Evolutionary conservation across 257 asterid species (phyloP).

Genomic region (Ilex asprella): DNA sequence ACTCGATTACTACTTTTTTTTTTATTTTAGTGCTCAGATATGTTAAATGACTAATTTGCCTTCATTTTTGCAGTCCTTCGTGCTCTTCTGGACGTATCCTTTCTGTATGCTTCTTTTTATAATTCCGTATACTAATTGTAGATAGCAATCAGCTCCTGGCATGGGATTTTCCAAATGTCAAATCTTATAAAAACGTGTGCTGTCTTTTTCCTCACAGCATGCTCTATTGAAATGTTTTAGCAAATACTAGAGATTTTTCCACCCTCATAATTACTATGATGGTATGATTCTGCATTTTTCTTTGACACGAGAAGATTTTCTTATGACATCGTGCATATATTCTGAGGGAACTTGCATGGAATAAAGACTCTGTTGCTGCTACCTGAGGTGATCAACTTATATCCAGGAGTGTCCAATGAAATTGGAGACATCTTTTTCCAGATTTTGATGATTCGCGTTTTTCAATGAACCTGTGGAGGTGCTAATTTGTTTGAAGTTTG

Average conservation of each 20-base stretch:
- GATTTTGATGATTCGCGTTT: background rate
- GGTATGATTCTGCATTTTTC: constrained; percentile 13
- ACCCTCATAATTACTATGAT: too few relatives aligned
- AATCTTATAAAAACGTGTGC: background rate
- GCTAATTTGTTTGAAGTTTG: background rate
- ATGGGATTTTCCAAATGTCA: background rate
- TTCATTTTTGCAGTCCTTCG: constrained; percentile 83
- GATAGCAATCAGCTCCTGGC: background rate
- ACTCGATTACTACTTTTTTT: too few relatives aligned
- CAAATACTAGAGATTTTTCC: too few relatives aligned
- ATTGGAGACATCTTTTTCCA: background rate
- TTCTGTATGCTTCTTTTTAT: constrained; percentile 9
- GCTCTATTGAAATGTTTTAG: too few relatives aligned
- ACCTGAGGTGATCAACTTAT: too few relatives aligned
- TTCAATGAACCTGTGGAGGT: background rate
- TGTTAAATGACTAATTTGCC: constrained; percentile 12
- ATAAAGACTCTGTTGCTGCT: background rate
- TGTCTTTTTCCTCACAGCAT: background rate
- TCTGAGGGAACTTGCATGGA: constrained; percentile 38
- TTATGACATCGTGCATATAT: constrained; percentile 86
- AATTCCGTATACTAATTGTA: background rate
- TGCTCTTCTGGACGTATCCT: constrained; percentile 99
- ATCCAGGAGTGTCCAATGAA: background rate
- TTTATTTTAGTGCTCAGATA: background rate
- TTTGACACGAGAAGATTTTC: constrained; percentile 83